phyloP scores from a whole-genome alignment of 2,329 filamentous ascomycete species.

The Diaporthe sp. region DNA sequence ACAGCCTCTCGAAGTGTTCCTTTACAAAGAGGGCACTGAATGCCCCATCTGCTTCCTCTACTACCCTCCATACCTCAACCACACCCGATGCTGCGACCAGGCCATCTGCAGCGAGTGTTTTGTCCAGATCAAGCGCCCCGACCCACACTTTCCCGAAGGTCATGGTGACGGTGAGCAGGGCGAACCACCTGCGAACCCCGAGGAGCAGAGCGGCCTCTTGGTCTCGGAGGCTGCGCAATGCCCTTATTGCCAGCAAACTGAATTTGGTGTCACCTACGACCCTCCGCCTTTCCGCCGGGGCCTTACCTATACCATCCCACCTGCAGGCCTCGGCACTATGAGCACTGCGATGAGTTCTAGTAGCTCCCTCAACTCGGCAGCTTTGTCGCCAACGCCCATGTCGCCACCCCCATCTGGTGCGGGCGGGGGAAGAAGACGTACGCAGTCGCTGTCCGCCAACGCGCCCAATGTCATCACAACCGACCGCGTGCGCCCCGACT shows the following conservation, averaged over 20 bases:
- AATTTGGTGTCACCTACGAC: conserved; percentile 96
- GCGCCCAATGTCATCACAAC: conserved; percentile 91
- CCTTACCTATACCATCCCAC: conserved; percentile 71
- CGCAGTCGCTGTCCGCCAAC: conserved; percentile 78
- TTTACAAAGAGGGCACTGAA: conserved; percentile 91
- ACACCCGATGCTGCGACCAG: conserved; percentile 94
- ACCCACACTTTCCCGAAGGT: conserved; percentile 90
- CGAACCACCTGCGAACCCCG: conserved; percentile 50
- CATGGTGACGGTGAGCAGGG: conserved; percentile 63
- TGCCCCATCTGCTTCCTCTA: conserved; percentile 98
- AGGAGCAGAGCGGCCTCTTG: conserved; percentile 71
- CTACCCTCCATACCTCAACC: conserved; percentile 94
- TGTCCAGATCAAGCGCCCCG: conserved; percentile 95
- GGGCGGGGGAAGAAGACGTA: conserved; percentile 54
- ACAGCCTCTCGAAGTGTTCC: conserved; percentile 89
- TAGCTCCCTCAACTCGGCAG: conserved; percentile 76
- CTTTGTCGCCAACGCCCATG: conserved; percentile 49
- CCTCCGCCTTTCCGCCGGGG: conserved; percentile 90
- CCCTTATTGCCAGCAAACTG: conserved; percentile 93
- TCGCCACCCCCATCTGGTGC: conserved; percentile 48
- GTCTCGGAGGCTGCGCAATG: conserved; percentile 93
- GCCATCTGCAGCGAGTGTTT: conserved; percentile 98
- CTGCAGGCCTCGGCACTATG: conserved; percentile 59
- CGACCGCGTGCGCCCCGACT: conserved; percentile 91
- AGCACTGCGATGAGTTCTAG: conserved; percentile 86